Evolutionary conservation across 2,329 filamentous ascomycete genomes (phyloP).

Genomic region (Penicillium sp.): DNA sequence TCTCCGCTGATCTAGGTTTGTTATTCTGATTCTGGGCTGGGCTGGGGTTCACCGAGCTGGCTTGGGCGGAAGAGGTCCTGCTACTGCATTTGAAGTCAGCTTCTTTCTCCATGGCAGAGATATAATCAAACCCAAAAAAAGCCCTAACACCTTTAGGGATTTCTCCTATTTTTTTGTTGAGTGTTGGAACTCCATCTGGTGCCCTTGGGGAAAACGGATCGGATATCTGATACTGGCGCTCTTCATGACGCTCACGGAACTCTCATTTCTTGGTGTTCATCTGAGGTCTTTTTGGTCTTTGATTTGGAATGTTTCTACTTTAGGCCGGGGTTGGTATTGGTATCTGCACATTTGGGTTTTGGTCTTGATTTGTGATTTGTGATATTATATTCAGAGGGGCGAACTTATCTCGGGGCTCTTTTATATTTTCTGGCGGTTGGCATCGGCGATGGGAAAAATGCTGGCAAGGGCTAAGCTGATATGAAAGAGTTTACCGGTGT

Average conservation of each 20-base stretch:
- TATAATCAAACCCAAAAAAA: neutral
- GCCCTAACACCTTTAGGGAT: neutral
- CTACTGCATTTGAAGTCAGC: conserved; percentile 31
- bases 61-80: conserved; percentile 25
- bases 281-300: neutral
- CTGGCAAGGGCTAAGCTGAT: neutral
- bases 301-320: neutral
- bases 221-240: conserved; percentile 3
- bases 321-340: neutral
- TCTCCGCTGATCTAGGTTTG: conserved; percentile 6
- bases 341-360: neutral
- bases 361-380: neutral
- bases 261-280: conserved; percentile 6
- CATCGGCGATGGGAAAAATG: neutral
- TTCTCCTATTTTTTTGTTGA: conserved; percentile 11
- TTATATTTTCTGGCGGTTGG: neutral
- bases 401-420: neutral
- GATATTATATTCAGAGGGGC: neutral
- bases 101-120: neutral
- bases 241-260: neutral
- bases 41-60: conserved; percentile 15
- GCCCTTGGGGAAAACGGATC: neutral
- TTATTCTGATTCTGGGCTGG: conserved; percentile 6
- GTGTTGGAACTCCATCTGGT: neutral
- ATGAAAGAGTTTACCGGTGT: neutral